phyloP scores from a whole-genome alignment of 805 yeast species.

The Candida caryicola region DNA sequence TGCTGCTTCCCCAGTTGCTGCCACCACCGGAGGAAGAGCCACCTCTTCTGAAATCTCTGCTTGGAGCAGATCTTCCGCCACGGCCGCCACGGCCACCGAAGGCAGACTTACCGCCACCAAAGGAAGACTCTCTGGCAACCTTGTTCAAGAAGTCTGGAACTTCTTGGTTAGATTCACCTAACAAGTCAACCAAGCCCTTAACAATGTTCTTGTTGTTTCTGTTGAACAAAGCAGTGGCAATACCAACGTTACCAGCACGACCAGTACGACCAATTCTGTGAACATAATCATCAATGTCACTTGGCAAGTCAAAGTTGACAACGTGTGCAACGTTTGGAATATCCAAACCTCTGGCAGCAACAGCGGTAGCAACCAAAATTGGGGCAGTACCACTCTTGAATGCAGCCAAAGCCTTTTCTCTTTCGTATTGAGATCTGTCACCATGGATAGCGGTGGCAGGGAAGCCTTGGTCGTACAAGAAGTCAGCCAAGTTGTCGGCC shows the following conservation, averaged over 20 bases:
- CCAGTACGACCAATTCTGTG: conserved; percentile 99
- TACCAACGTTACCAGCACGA: conserved; percentile 99
- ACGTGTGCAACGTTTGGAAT: conserved; percentile 98
- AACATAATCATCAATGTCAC: conserved; percentile 96
- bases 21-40: conserved; percentile 21
- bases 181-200: conserved; percentile 81
- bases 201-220: conserved; percentile 88
- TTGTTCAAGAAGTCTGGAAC: conserved; percentile 84
- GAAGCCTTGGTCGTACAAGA: conserved; percentile 80
- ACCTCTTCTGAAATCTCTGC: conserved; percentile 56
- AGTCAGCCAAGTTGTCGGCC: conserved; percentile 96
- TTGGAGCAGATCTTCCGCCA: conserved; percentile 56
- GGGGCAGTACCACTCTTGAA: conserved; percentile 92
- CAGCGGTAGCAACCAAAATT: conserved; percentile 97
- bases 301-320: conserved; percentile 94
- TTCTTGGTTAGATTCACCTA: conserved; percentile 96
- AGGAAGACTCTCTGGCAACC: conserved; percentile 71
- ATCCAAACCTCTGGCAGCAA: conserved; percentile 99
- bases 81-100: conserved; percentile 36
- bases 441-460: conserved; percentile 99
- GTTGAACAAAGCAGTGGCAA: conserved; percentile 97
- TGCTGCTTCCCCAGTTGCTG: conserved; percentile 16
- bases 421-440: conserved; percentile 96
- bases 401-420: conserved; percentile 94
- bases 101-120: conserved; percentile 40